Evolutionary conservation across 1,284 basidiomycete genomes (phyloP).

Genomic region (Lentinula novae-zelandiae): DNA sequence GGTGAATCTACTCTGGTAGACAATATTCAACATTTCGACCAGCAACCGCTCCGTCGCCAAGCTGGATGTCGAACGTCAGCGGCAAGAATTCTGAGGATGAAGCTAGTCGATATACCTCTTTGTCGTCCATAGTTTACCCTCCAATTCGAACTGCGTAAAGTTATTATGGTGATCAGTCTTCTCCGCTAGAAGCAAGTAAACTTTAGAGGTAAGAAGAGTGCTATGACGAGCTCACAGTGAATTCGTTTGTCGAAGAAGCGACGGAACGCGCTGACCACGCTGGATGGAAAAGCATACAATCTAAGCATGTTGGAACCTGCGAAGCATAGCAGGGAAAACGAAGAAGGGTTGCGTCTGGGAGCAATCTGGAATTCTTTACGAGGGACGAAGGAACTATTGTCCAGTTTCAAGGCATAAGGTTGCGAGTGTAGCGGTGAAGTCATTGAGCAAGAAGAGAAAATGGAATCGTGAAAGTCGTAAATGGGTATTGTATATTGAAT

Average conservation of each 20-base stretch:
- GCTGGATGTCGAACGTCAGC: not conserved
- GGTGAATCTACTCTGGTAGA: conserved; percentile 60
- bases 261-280: conserved; percentile 49
- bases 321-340: conserved; percentile 66
- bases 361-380: conserved; percentile 68
- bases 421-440: conserved; percentile 15
- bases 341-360: conserved; percentile 43
- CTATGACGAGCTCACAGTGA: conserved; percentile 32
- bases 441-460: not conserved
- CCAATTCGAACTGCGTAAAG: conserved; percentile 61
- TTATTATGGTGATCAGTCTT: conserved; percentile 33
- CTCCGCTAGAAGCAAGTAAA: conserved; percentile 12
- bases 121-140: conserved; percentile 68
- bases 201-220: not conserved
- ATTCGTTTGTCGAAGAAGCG: conserved; percentile 50
- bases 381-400: conserved; percentile 49
- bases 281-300: conserved; percentile 62
- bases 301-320: conserved; percentile 59
- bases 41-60: conserved; percentile 61
- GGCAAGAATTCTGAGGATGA: not conserved
- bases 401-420: conserved; percentile 4
- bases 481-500: not conserved
- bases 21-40: conserved; percentile 57
- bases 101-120: conserved; percentile 46
- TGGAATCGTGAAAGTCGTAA: conserved; percentile 12